Evolutionary conservation across 2,329 filamentous ascomycete species (phyloP).

Genomic region (Metarhizium brunneum): DNA sequence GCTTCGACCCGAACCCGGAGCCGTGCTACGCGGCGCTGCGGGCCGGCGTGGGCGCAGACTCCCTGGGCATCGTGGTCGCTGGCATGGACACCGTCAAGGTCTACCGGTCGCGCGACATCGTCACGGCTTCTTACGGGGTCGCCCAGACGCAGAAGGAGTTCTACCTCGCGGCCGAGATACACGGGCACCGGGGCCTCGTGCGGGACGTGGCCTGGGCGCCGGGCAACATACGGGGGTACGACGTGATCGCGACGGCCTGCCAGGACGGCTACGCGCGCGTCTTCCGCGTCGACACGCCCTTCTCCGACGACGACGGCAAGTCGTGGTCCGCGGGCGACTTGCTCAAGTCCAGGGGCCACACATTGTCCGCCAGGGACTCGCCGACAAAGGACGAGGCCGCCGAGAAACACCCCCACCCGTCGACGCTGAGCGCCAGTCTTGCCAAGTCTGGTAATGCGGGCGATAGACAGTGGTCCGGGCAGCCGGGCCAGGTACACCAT

Average conservation of each 20-base stretch:
- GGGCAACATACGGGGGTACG: constrained; percentile 81
- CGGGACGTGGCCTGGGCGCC: constrained; percentile 89
- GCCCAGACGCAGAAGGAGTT: constrained; percentile 62
- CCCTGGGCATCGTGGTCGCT: constrained; percentile 73
- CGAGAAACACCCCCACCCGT: constrained; percentile 28
- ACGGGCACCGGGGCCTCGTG: constrained; percentile 66
- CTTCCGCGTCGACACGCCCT: constrained; percentile 66
- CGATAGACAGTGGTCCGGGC: constrained; percentile 44
- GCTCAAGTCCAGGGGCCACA: constrained; percentile 22
- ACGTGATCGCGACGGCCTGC: constrained; percentile 83
- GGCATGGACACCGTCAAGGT: constrained; percentile 77
- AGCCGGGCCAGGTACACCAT: constrained; percentile 59
- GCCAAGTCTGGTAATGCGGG: constrained; percentile 37
- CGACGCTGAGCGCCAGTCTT: constrained; percentile 42
- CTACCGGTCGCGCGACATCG: constrained; percentile 62
- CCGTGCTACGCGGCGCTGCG: constrained; percentile 68
- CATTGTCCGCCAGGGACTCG: constrained; percentile 12
- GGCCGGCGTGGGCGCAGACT: constrained; percentile 72
- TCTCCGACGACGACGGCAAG: constrained; percentile 35
- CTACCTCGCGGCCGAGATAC: constrained; percentile 71
- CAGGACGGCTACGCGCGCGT: constrained; percentile 86
- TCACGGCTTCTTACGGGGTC: constrained; percentile 41
- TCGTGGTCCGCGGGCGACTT: constrained; percentile 41
- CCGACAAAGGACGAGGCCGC: constrained; percentile 20
- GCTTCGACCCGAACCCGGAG: constrained; percentile 81